Evolutionary conservation across 495 filamentous ascomycete genomes (phyloP), one percentile per base, ranked within the genome.

Genomic region (Daldinia grandis): DNA sequence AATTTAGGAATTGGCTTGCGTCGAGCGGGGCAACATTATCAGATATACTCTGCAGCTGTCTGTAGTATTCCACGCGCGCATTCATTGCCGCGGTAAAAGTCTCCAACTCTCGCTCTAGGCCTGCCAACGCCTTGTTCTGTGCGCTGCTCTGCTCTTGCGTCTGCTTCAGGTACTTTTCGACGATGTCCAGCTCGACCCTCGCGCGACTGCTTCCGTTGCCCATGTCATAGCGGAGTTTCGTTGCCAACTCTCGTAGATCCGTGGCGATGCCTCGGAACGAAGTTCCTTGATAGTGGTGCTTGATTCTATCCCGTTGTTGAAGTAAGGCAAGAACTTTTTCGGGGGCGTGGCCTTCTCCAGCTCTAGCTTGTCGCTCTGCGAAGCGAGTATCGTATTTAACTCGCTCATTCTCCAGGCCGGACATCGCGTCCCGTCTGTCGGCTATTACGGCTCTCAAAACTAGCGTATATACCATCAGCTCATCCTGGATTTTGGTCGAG

Each of bases 21-120:
- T 92, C 89, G 47, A 90, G 90, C 7, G 91, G 90, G 8, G 85
- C 87, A 0, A 97, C 92, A 24, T 86, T 93, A 78, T 97, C 94
- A 0, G 95, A 98, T 35, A 98, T 87, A 17, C 87, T 85, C 75
- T 98, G 95, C 19, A 99, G 81, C 71, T 97, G 95, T 0, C 90
- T 87, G 77, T 97, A 97, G 66, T 91, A 98, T 40, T 95, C 93
- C 5, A 97, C 80, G 12, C 95, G 88, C 53, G 88, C 83, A 72
- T 97, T 97, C 85, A 93, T 91, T 0, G 90, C 87, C 35, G 87
- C 85, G 28, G 87, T 89, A 74, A 97, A 95, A 37, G 89, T 76
- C 37, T 94, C 89, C 4, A 93, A 75, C 72, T 97, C 95, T 72
- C 85, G 91, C 58, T 91, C 86, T 53, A 97, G 71, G 12, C 76